These are phyloP conservation scores for Candida ipomoeae DNA, from an alignment of 805 yeast species.

Conservation along the genomic window DNA sequence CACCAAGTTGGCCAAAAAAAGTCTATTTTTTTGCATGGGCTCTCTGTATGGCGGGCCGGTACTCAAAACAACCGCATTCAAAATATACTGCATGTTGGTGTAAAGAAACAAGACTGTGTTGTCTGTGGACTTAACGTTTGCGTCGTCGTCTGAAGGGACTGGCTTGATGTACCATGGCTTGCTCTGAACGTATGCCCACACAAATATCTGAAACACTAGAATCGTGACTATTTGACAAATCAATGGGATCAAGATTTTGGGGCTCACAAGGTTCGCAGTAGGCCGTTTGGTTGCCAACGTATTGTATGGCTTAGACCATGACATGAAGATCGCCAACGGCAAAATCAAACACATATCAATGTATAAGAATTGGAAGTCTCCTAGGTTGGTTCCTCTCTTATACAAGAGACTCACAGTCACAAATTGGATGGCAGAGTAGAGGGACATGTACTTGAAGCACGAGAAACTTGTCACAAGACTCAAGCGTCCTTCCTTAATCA, in stretches of 20 bases:
- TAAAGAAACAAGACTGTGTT: slow-evolving; percentile 80
- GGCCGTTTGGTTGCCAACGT: slow-evolving; percentile 70
- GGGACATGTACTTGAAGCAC: slow-evolving; percentile 96
- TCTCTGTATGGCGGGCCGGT: slow-evolving; percentile 93
- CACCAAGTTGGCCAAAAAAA: slow-evolving; percentile 63
- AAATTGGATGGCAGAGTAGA: slow-evolving; percentile 95
- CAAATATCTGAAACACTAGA: slow-evolving; percentile 56
- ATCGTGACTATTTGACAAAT: slow-evolving; percentile 70
- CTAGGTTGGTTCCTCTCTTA: slow-evolving; percentile 84
- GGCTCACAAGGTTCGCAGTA: slow-evolving; percentile 87
- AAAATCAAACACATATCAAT: slow-evolving; percentile 87
- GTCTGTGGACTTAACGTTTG: slow-evolving; percentile 79
- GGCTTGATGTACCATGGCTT: slow-evolving; percentile 79
- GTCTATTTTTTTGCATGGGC: slow-evolving; percentile 59
- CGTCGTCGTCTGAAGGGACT: slow-evolving; percentile 67
- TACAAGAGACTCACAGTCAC: slow-evolving; percentile 81
- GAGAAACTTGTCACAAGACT: slow-evolving; percentile 92
- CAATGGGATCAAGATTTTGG: slow-evolving; percentile 79
- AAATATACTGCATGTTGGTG: slow-evolving; percentile 84
- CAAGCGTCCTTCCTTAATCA: slow-evolving; percentile 91
- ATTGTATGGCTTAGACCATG: slow-evolving; percentile 85
- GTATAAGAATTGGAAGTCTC: slow-evolving; percentile 94
- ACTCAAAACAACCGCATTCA: slow-evolving; percentile 77
- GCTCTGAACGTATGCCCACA: slow-evolving; percentile 60
- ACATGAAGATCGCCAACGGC: slow-evolving; percentile 95